These are phyloP conservation scores for Mesembryanthemum crystallinum DNA, from an alignment of 148 eudicot genomes.

Conservation along the genomic window DNA sequence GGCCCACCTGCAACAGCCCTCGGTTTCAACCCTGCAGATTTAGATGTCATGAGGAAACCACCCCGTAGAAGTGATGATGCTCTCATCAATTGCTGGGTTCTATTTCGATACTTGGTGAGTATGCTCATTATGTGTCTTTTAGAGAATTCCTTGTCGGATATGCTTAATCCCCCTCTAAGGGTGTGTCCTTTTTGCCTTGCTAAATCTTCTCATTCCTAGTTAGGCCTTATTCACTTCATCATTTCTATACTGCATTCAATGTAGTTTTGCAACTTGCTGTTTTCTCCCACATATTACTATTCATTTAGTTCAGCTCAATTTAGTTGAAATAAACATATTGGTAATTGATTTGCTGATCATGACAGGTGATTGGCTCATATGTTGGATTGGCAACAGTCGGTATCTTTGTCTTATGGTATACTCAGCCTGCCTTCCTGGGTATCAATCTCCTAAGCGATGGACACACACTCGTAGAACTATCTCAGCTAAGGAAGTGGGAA, in stretches of 20 bases:
- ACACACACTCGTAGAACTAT: slow-evolving; percentile 57
- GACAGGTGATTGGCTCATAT: slow-evolving; percentile 84
- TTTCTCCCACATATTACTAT: too few relatives aligned
- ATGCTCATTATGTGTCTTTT: not conserved
- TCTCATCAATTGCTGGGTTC: slow-evolving; percentile 70
- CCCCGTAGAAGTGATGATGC: slow-evolving; percentile 81
- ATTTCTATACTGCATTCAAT: too few relatives aligned
- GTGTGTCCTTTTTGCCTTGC: too few relatives aligned
- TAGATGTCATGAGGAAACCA: slow-evolving; percentile 75
- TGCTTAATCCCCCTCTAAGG: too few relatives aligned
- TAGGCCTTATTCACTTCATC: too few relatives aligned
- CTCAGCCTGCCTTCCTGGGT: slow-evolving; percentile 71
- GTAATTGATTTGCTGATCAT: not conserved
- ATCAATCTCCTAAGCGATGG: slow-evolving; percentile 66
- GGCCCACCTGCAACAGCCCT: slow-evolving; percentile 98
- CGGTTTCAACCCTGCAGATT: slow-evolving; percentile 89
- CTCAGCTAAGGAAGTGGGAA: slow-evolving; percentile 79
- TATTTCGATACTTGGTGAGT: slow-evolving; percentile 78
- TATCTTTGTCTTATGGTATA: slow-evolving; percentile 70
- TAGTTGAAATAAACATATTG: not conserved
- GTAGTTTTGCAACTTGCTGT: too few relatives aligned
- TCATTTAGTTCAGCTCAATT: too few relatives aligned
- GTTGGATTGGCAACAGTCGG: slow-evolving; percentile 92
- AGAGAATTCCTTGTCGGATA: not conserved
- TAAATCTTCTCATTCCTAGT: too few relatives aligned